Evolutionary conservation across 768 basidiomycete species (phyloP).

Genomic region (Serendipita indica): DNA sequence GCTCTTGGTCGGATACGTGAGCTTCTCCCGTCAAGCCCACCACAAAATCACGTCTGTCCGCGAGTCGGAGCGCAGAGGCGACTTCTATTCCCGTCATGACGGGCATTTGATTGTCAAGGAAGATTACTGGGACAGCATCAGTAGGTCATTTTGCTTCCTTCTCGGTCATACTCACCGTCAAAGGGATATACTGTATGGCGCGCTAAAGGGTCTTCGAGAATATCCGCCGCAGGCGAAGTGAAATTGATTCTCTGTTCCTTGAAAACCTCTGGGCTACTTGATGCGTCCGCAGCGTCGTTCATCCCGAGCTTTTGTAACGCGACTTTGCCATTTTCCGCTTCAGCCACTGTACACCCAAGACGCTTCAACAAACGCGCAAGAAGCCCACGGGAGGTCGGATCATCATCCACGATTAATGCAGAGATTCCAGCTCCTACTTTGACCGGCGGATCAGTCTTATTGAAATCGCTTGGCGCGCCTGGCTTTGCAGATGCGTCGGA

Average conservation of each 20-base stretch:
- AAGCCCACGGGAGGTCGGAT: slow-evolving; percentile 18
- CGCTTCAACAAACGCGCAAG: slow-evolving; percentile 19
- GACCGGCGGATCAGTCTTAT: not conserved
- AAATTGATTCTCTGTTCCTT: no score
- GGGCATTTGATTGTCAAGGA: slow-evolving; percentile 2
- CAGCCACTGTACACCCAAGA: slow-evolving; percentile 17
- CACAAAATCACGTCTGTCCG: not conserved
- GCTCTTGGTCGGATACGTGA: not conserved
- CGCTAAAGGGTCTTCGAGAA: no score
- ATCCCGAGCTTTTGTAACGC: slow-evolving; percentile 15
- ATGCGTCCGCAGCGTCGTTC: not conserved
- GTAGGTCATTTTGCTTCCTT: no score
- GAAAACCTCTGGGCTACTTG: no score
- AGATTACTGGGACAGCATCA: not conserved
- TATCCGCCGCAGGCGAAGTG: no score
- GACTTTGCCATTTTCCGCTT: slow-evolving; percentile 20
- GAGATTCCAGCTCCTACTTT: not conserved
- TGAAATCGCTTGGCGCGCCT: not conserved
- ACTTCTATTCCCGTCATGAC: not conserved
- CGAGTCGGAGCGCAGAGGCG: not conserved
- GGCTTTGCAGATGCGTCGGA: slow-evolving; percentile 14
- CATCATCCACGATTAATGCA: not conserved
- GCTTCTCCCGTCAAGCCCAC: not conserved
- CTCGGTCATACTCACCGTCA: not conserved
- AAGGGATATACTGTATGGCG: not conserved